Evolutionary conservation across 2,329 filamentous ascomycete species (phyloP).

Genomic region (Cryphonectria carpinicola): DNA sequence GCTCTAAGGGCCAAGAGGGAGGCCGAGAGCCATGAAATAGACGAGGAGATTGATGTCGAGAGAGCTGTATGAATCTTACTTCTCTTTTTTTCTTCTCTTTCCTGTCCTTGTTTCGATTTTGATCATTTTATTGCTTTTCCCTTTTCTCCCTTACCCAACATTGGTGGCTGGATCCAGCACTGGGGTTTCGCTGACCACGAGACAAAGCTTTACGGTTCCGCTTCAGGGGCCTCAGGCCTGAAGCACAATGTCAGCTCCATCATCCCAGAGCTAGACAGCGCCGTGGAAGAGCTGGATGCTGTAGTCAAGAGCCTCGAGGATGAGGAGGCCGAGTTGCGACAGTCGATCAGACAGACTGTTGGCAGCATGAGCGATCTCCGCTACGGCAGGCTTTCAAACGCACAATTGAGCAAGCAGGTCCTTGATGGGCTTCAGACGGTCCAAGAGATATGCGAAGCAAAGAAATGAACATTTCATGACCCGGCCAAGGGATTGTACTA

Average conservation of each 20-base stretch:
- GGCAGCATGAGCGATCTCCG: conserved; percentile 80
- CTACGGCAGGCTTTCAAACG: conserved; percentile 74
- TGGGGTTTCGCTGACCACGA: background rate
- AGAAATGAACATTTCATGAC: conserved; percentile 38
- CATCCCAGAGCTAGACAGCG: conserved; percentile 69
- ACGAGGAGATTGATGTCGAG: conserved; percentile 68
- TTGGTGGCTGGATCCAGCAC: background rate
- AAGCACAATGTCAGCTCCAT: conserved; percentile 68
- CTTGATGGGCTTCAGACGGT: conserved; percentile 68
- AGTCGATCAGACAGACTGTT: conserved; percentile 66
- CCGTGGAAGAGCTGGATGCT: conserved; percentile 66
- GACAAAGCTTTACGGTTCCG: conserved; percentile 56
- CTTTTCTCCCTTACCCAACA: background rate
- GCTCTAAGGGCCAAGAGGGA: conserved; percentile 58
- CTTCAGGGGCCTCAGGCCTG: conserved; percentile 50
- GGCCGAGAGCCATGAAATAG: conserved; percentile 58
- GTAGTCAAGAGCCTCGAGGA: conserved; percentile 69
- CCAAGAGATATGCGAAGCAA: conserved; percentile 64
- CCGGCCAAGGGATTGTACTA: conserved; percentile 10
- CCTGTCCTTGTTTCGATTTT: background rate
- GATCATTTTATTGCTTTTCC: no score
- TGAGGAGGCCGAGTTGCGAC: conserved; percentile 64
- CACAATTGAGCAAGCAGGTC: conserved; percentile 66
- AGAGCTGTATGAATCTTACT: conserved; percentile 49
- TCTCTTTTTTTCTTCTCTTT: conserved; percentile 10